A percentile compares a stretch with the other conserved stretches of the same genome.
phyloP scores from a whole-genome alignment of 2,329 filamentous ascomycete genomes.

The Emmonsiellopsis sp. region DNA sequence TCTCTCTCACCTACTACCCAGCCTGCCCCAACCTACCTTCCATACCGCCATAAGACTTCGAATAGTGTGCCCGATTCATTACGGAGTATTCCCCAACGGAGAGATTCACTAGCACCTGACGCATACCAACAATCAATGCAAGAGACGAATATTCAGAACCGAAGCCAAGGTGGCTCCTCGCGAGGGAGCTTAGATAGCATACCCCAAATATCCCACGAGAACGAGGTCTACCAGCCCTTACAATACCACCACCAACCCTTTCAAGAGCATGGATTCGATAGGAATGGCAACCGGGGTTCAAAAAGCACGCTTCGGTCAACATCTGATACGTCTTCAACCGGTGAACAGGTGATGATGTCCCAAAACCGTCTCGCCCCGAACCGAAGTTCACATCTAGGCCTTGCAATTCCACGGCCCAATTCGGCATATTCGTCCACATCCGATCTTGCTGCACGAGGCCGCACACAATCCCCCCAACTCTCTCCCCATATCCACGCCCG shows the following conservation, averaged over 20 bases:
- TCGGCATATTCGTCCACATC: constrained; percentile 70
- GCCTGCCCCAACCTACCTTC: constrained; percentile 5
- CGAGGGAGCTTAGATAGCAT: constrained; percentile 27
- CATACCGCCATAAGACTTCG: constrained; percentile 22
- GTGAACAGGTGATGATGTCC: constrained; percentile 33
- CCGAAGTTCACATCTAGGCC: constrained; percentile 43
- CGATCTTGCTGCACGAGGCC: constrained; percentile 56
- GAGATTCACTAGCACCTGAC: constrained; percentile 12
- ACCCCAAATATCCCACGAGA: constrained; percentile 17
- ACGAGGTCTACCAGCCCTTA: constrained; percentile 36
- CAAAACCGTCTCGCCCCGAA: constrained; percentile 54
- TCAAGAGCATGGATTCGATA: constrained; percentile 22
- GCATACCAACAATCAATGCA: constrained; percentile 9
- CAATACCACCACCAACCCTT: constrained; percentile 44
- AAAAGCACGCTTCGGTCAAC: constrained; percentile 18
- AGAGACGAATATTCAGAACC: constrained; percentile 18
- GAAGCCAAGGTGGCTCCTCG: constrained; percentile 20
- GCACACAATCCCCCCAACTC: constrained; percentile 44
- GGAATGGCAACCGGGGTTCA: constrained; percentile 16
- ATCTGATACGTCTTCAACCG: constrained; percentile 28
- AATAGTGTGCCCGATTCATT: constrained; percentile 29
- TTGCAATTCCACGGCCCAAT: constrained; percentile 56
- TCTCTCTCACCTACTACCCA: constrained; percentile 11
- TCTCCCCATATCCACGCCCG: constrained; percentile 40
- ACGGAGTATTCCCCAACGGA: constrained; percentile 18